Conservation (phyloP, 768 basidiomycete genomes). For the Collybiopsis confluens region DNA sequence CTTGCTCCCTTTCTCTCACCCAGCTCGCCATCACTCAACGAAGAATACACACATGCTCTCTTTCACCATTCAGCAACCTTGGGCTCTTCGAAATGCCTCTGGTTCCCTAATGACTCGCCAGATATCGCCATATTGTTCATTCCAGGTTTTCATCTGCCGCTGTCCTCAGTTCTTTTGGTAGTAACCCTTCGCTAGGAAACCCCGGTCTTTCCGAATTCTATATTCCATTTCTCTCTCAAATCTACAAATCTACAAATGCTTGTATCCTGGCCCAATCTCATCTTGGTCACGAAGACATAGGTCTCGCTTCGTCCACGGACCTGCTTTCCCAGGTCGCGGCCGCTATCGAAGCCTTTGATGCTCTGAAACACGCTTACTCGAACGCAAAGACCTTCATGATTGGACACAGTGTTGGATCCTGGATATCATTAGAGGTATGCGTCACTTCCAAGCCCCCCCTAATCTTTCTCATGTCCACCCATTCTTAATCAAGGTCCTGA, state of each 20-base stretch:
- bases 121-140: slow-evolving; percentile 42
- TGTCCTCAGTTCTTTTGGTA: slow-evolving; percentile 1
- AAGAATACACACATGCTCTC: slow-evolving; percentile 23
- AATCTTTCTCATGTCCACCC: too few species aligned
- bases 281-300: slow-evolving; percentile 52
- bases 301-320: slow-evolving; percentile 11
- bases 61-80: slow-evolving; percentile 36
- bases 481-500: slow-evolving; percentile 59
- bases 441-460: neutral
- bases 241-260: slow-evolving; percentile 36
- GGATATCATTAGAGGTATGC: slow-evolving; percentile 59
- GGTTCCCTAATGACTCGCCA: slow-evolving; percentile 40
- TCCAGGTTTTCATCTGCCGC: slow-evolving; percentile 30
- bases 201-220: slow-evolving; percentile 69
- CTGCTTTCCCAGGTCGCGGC: slow-evolving; percentile 41
- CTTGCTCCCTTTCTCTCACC: slow-evolving; percentile 12
- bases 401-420: slow-evolving; percentile 73
- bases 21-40: neutral
- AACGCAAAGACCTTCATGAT: slow-evolving; percentile 39
- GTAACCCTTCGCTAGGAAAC: slow-evolving; percentile 34
- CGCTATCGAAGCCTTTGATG: slow-evolving; percentile 51
- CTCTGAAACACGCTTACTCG: slow-evolving; percentile 28
- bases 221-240: slow-evolving; percentile 51
- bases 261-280: slow-evolving; percentile 61
- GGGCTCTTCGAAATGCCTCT: slow-evolving; percentile 42